phyloP scores from a whole-genome alignment of 345 rosid species.

The Capsella bursapastoris region DNA sequence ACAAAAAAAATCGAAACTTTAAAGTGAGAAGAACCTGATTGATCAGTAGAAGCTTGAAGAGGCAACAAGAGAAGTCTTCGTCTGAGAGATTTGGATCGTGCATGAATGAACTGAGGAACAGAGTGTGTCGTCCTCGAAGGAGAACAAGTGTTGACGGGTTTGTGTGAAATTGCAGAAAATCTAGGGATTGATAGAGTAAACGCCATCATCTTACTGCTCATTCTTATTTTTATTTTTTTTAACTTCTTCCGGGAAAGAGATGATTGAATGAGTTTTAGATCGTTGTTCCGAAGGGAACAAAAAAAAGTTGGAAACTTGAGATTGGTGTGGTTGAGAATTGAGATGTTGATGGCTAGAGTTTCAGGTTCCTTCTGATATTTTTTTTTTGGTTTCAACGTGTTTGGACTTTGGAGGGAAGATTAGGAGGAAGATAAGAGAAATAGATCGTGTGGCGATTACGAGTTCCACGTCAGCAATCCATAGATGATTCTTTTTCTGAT shows the following conservation, averaged over 20 bases:
- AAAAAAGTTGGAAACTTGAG: constrained; percentile 4
- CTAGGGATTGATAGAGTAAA: constrained; percentile 66
- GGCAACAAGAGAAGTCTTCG: constrained; percentile 57
- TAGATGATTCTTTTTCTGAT: too few species aligned
- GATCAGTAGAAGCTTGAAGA: constrained; percentile 77
- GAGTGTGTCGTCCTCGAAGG: constrained; percentile 50
- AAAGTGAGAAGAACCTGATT: constrained; percentile 51
- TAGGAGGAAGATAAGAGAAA: constrained; percentile 25
- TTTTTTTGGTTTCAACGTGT: background rate
- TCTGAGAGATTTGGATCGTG: constrained; percentile 34
- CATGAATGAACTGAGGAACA: constrained; percentile 39
- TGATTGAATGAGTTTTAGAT: background rate
- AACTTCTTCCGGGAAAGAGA: background rate
- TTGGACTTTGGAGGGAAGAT: constrained; percentile 29
- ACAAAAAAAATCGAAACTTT: constrained; percentile 20
- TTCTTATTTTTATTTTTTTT: background rate
- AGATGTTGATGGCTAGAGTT: constrained; percentile 24
- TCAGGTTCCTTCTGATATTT: constrained; percentile 24
- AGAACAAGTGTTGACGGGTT: constrained; percentile 47
- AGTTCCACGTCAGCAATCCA: constrained; percentile 25
- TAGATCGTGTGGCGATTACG: constrained; percentile 31
- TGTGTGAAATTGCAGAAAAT: constrained; percentile 52
- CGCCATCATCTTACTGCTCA: constrained; percentile 54
- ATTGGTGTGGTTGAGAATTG: constrained; percentile 32
- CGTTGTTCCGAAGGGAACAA: background rate